Percentiles rank a stretch among this genome's conserved stretches.
Evolutionary conservation across 306 rosid genomes (phyloP).

Genomic region (Dryas octopetala): DNA sequence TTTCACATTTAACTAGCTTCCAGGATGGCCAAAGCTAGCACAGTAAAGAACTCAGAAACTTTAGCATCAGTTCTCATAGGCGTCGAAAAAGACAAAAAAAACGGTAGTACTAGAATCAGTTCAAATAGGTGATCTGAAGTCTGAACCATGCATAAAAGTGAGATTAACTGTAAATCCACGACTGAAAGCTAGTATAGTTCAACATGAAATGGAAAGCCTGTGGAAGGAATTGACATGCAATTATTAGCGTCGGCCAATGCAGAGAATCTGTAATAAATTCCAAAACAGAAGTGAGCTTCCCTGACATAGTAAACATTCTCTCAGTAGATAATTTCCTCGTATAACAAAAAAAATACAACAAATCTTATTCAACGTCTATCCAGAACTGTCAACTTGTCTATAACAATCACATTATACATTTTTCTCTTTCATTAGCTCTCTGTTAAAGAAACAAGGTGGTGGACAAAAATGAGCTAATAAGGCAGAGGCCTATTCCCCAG

Average conservation of each 20-base stretch:
- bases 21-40: too few species aligned
- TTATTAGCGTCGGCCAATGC: not conserved
- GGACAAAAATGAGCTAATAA: constrained; percentile 29
- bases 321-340: constrained; percentile 1
- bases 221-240: not conserved
- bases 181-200: not conserved
- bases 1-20: too few species aligned
- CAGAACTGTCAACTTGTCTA: constrained; percentile 16
- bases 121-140: too few species aligned
- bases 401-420: constrained; percentile 7
- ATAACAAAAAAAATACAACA: not conserved
- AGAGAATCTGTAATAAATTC: not conserved
- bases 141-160: too few species aligned
- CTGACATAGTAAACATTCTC: not conserved
- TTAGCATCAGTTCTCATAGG: not conserved
- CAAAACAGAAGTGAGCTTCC: not conserved
- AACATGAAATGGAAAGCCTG: not conserved
- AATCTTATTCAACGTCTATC: not conserved
- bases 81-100: not conserved
- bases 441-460: not conserved
- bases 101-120: too few species aligned
- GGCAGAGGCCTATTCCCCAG: not conserved
- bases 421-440: not conserved
- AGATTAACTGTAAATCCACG: not conserved
- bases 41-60: not conserved